A percentile compares a stretch with the other conserved stretches of the same genome.
These are phyloP conservation scores for Passalora sequoiae DNA, from an alignment of 2,329 filamentous ascomycete genomes.

Conservation along the genomic window DNA sequence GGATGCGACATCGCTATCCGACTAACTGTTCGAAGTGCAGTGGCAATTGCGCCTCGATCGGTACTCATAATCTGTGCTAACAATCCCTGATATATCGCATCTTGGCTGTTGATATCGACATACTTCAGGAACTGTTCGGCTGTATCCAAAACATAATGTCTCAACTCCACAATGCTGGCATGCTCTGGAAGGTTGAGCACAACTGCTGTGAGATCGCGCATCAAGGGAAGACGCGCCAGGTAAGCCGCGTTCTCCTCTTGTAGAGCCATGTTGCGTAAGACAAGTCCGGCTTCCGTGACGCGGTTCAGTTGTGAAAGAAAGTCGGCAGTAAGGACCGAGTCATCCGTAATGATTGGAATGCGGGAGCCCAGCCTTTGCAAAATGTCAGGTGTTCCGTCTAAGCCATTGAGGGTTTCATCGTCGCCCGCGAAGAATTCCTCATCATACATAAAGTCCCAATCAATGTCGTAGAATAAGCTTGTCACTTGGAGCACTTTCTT, in stretches of 20 bases:
- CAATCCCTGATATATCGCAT: slow-evolving; percentile 74
- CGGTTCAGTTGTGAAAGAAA: slow-evolving; percentile 67
- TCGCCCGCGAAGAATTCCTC: slow-evolving; percentile 48
- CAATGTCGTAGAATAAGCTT: slow-evolving; percentile 71
- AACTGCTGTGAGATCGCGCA: slow-evolving; percentile 79
- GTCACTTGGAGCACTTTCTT: slow-evolving; percentile 78
- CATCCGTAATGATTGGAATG: slow-evolving; percentile 53
- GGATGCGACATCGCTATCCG: slow-evolving; percentile 85
- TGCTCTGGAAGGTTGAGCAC: slow-evolving; percentile 70
- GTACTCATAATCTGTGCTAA: slow-evolving; percentile 50
- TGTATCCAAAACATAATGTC: slow-evolving; percentile 86
- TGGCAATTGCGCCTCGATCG: slow-evolving; percentile 78
- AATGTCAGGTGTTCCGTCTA: slow-evolving; percentile 64
- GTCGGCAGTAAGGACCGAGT: slow-evolving; percentile 64
- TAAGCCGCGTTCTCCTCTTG: slow-evolving; percentile 81
- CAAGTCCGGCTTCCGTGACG: slow-evolving; percentile 79
- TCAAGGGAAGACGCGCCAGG: slow-evolving; percentile 66
- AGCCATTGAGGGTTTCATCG: slow-evolving; percentile 58
- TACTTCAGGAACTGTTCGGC: slow-evolving; percentile 85
- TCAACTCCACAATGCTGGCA: slow-evolving; percentile 72
- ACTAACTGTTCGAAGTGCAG: slow-evolving; percentile 72
- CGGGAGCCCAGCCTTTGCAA: slow-evolving; percentile 66
- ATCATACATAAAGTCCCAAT: slow-evolving; percentile 71
- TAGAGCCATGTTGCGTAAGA: slow-evolving; percentile 94
- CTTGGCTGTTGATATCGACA: slow-evolving; percentile 63